Evolutionary conservation across 1,284 basidiomycete genomes (phyloP).

Genomic region (Sanghuangporus baumii): DNA sequence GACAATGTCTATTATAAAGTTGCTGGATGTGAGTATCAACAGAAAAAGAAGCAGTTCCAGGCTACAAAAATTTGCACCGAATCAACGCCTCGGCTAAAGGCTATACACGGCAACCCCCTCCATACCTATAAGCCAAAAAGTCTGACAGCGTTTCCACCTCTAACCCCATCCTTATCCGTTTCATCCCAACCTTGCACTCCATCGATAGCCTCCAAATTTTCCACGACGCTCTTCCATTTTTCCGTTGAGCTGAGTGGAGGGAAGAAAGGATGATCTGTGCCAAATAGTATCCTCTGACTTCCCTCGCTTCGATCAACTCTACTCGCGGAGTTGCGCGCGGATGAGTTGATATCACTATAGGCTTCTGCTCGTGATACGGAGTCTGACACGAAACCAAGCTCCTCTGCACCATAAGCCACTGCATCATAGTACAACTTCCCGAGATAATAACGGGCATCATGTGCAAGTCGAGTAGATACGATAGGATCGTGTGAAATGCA

Average conservation of each 20-base stretch:
- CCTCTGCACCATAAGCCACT: conserved; percentile 79
- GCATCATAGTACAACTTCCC: conserved; percentile 79
- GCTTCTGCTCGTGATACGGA: conserved; percentile 55
- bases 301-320: conserved; percentile 34
- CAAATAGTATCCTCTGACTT: conserved; percentile 67
- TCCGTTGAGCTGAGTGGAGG: conserved; percentile 65
- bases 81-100: not conserved
- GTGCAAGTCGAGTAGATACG: conserved; percentile 64
- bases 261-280: conserved; percentile 89
- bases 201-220: conserved; percentile 76
- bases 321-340: conserved; percentile 28
- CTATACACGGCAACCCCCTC: too few species aligned
- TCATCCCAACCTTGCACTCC: conserved; percentile 57
- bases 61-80: not conserved
- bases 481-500: conserved; percentile 81
- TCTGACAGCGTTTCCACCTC: conserved; percentile 64
- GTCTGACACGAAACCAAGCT: conserved; percentile 70
- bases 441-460: conserved; percentile 81
- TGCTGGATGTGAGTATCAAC: too few species aligned
- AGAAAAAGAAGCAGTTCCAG: too few species aligned
- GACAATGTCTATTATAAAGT: too few species aligned
- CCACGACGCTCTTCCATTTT: conserved; percentile 79
- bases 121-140: conserved; percentile 43
- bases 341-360: conserved; percentile 37
- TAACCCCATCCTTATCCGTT: conserved; percentile 56